Conservation (phyloP, 495 filamentous ascomycete genomes). For the Patellaria atrata region DNA sequence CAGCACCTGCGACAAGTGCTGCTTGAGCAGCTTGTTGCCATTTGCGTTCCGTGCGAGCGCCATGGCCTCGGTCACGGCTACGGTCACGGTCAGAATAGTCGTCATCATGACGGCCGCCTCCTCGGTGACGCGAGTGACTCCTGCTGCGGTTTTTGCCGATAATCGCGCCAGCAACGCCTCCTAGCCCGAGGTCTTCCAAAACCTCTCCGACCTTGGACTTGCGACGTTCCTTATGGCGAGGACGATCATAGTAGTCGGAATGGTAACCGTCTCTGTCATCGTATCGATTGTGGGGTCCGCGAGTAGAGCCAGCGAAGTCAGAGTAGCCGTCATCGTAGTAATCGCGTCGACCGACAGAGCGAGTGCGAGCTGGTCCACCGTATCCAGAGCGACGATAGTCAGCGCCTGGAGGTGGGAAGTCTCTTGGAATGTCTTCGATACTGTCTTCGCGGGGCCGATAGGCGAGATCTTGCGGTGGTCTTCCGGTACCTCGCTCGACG, state of each 20-base stretch:
- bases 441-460: constrained; percentile 30
- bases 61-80: constrained; percentile 31
- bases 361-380: constrained; percentile 21
- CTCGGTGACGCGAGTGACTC: constrained; percentile 21
- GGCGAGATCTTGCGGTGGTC: constrained; percentile 26
- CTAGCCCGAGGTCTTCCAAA: constrained; percentile 27
- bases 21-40: constrained; percentile 77
- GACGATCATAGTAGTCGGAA: constrained; percentile 20
- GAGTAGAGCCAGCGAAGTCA: constrained; percentile 19
- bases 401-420: constrained; percentile 29
- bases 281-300: constrained; percentile 11
- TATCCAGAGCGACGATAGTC: constrained; percentile 18
- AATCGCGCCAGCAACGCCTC: constrained; percentile 26
- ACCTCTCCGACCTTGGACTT: constrained; percentile 28
- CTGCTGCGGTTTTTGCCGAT: constrained; percentile 30
- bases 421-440: constrained; percentile 30
- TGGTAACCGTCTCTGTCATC: constrained; percentile 25
- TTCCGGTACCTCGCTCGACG: constrained; percentile 28
- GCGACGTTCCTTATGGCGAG: constrained; percentile 23
- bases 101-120: constrained; percentile 22
- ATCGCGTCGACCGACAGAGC: constrained; percentile 19
- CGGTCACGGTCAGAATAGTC: constrained; percentile 23
- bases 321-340: constrained; percentile 23
- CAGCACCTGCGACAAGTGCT: constrained; percentile 69
- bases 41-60: constrained; percentile 42